Percentiles rank a stretch among this genome's conserved stretches.
These are phyloP conservation scores for Coelastrella sp. DNA, from an alignment of 139 green algal genomes.

Conservation along the genomic window DNA sequence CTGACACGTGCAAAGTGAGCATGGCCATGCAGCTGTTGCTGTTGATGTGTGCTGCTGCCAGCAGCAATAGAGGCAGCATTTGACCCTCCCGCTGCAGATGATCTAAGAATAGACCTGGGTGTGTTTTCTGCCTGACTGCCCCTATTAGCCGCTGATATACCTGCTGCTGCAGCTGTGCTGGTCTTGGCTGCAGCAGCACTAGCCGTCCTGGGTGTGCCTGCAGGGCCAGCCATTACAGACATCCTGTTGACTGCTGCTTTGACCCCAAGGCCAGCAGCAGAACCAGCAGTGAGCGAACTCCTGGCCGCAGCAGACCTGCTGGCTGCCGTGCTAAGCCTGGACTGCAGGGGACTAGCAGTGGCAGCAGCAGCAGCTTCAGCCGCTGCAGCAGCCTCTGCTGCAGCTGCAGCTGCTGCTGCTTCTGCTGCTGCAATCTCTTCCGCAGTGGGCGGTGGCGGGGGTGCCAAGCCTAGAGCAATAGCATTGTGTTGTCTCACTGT, in stretches of 20 bases:
- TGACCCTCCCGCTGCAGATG: background rate
- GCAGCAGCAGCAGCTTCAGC: background rate
- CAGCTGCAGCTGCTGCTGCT: background rate
- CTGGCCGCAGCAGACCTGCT: conserved; percentile 21
- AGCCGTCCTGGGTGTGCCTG: background rate
- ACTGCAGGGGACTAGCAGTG: background rate
- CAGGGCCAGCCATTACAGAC: background rate
- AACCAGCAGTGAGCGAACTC: background rate
- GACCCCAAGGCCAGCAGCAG: conserved; percentile 34
- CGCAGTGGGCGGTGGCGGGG: background rate
- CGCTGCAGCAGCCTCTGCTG: background rate
- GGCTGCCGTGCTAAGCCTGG: background rate
- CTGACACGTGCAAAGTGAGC: background rate
- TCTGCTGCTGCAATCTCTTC: conserved; percentile 1
- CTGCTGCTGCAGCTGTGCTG: background rate
- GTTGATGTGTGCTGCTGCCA: background rate
- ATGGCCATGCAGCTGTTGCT: background rate
- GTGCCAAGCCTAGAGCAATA: background rate
- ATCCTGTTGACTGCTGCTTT: background rate
- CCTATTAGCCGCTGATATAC: background rate
- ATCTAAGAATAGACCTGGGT: background rate
- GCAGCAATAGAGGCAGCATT: background rate
- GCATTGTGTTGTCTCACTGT: conserved; percentile 49
- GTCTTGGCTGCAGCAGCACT: background rate
- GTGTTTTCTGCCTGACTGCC: background rate